Conservation (phyloP, 805 yeast species). For the Teunomyces kruisii region DNA sequence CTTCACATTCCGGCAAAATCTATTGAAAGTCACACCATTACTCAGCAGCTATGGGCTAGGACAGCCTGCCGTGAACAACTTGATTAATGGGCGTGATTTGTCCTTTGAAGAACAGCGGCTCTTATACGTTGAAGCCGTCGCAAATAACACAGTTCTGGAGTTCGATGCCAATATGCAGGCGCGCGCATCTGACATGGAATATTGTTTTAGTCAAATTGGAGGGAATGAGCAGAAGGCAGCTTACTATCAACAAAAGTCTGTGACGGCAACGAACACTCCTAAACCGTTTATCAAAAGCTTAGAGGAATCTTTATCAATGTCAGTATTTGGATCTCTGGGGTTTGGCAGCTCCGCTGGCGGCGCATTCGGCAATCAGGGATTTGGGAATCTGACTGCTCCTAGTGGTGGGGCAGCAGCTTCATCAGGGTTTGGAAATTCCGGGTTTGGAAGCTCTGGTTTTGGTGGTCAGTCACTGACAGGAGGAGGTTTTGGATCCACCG, state of each 20-base stretch:
- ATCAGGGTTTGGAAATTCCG: constrained; percentile 13
- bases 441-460: constrained; percentile 23
- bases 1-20: neutral
- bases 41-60: neutral
- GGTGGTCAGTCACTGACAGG: constrained; percentile 10
- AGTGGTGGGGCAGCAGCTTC: neutral
- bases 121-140: neutral
- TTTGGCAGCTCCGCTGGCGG: constrained; percentile 6
- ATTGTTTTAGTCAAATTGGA: neutral
- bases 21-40: neutral
- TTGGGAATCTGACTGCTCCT: constrained; percentile 4
- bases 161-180: neutral
- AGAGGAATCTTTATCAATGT: neutral
- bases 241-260: neutral
- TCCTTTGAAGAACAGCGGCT: neutral
- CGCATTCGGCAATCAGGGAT: constrained; percentile 13
- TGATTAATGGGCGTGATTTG: neutral
- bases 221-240: neutral
- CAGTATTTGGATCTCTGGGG: constrained; percentile 14
- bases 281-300: neutral
- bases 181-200: neutral
- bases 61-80: neutral
- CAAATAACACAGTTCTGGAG: neutral
- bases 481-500: constrained; percentile 1
- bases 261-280: neutral